Conservation (phyloP, 495 filamentous ascomycete species). For the Aspergillus bridgeri region DNA sequence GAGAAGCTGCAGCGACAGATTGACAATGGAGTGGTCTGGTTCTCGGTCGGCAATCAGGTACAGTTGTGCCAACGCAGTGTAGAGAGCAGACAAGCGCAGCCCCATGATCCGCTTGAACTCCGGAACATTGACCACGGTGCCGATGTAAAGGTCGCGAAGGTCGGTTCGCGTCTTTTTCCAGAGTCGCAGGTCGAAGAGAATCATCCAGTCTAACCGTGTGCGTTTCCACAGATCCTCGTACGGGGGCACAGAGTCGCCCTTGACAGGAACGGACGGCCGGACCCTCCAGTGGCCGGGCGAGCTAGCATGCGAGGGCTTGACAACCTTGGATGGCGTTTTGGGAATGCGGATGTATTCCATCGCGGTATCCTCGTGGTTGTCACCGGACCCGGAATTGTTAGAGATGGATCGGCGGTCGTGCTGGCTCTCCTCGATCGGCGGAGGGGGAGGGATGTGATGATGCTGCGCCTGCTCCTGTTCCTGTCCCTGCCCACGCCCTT, state of each 20-base stretch:
- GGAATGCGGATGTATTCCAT: constrained; percentile 35
- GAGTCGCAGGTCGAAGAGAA: constrained; percentile 91
- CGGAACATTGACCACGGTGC: constrained; percentile 89
- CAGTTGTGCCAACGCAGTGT: constrained; percentile 87
- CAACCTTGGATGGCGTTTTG: constrained; percentile 30
- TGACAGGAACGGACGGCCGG: constrained; percentile 61
- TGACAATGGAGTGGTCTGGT: constrained; percentile 97
- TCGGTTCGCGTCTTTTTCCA: constrained; percentile 95
- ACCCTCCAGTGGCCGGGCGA: constrained; percentile 83
- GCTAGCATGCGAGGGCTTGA: constrained; percentile 34
- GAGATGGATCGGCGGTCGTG: constrained; percentile 56
- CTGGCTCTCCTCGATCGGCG: not conserved
- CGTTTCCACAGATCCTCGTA: constrained; percentile 85
- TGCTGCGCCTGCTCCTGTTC: constrained; percentile 5
- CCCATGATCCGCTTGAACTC: constrained; percentile 96
- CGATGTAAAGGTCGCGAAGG: constrained; percentile 90
- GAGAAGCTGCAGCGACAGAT: constrained; percentile 91
- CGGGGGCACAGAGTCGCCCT: constrained; percentile 54
- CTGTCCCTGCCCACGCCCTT: not conserved
- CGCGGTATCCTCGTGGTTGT: constrained; percentile 21
- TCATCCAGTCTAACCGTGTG: constrained; percentile 89
- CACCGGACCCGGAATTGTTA: constrained; percentile 57
- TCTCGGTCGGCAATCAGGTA: constrained; percentile 96
- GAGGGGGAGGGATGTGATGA: constrained; percentile 47
- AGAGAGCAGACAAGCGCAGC: constrained; percentile 85